Evolutionary conservation across 2,329 filamentous ascomycete species (phyloP).

Genomic region (Cladophialophora psammophila): DNA sequence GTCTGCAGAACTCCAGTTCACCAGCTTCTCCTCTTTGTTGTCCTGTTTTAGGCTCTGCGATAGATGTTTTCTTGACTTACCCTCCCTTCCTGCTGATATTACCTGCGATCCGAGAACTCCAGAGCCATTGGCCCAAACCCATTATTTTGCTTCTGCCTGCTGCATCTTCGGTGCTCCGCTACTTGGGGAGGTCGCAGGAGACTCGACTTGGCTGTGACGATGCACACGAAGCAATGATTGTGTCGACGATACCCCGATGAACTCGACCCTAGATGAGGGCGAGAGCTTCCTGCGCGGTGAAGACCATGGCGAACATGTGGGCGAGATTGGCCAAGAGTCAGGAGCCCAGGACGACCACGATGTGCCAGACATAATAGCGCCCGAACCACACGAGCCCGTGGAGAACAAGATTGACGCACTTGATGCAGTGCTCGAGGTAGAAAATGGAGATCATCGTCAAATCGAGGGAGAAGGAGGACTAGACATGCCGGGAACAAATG

Average conservation of each 20-base stretch:
- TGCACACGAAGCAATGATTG: conserved; percentile 37
- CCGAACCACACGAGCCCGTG: conserved; percentile 13
- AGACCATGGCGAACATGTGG: conserved; percentile 52
- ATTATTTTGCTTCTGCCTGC: conserved; percentile 9
- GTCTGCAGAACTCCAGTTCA: background rate
- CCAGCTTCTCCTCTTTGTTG: background rate
- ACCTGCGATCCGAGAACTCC: background rate
- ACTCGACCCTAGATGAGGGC: conserved; percentile 69
- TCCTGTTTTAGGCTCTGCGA: background rate
- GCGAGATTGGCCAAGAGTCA: conserved; percentile 42
- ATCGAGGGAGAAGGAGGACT: conserved; percentile 18
- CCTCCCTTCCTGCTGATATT: background rate
- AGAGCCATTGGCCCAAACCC: background rate
- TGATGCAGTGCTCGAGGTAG: conserved; percentile 30
- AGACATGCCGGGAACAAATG: conserved; percentile 5
- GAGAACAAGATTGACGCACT: background rate
- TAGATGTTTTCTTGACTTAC: background rate
- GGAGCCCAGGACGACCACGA: conserved; percentile 43
- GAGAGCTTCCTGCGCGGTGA: conserved; percentile 65
- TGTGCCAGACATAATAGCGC: conserved; percentile 30
- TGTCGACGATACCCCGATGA: conserved; percentile 63
- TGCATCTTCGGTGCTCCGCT: background rate
- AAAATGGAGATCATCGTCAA: conserved; percentile 37
- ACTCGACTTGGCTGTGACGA: background rate
- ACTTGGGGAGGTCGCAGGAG: background rate